Percentiles rank a stretch among this genome's conserved stretches.
Evolutionary conservation across 805 yeast species (phyloP).

Genomic region (Teunomyces pallodes): DNA sequence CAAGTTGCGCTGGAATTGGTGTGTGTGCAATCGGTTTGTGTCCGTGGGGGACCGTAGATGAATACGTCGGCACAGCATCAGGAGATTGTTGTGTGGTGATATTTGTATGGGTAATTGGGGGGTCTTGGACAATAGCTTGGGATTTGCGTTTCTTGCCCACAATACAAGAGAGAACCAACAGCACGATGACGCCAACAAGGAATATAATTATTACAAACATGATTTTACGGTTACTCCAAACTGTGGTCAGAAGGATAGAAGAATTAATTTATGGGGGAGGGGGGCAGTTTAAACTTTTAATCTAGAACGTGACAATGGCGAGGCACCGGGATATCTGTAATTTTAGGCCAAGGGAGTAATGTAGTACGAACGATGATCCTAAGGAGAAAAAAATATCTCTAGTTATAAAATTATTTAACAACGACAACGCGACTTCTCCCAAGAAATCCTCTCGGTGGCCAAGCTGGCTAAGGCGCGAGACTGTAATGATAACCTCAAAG

Average conservation of each 20-base stretch:
- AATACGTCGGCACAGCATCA: not conserved
- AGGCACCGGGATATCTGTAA: too few relatives aligned
- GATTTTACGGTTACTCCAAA: too few relatives aligned
- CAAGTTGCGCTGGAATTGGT: not conserved
- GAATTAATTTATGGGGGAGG: too few relatives aligned
- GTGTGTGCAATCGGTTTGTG: not conserved
- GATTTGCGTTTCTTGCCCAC: not conserved
- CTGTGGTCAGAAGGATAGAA: too few relatives aligned
- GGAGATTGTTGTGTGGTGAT: not conserved
- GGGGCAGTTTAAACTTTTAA: not conserved
- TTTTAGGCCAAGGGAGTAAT: too few relatives aligned
- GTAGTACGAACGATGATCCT: too few relatives aligned
- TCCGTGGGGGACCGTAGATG: not conserved
- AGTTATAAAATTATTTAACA: not conserved
- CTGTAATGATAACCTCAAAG: slow-evolving; percentile 35
- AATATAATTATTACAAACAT: not conserved
- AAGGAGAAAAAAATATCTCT: too few relatives aligned
- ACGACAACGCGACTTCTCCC: not conserved
- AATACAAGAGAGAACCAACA: not conserved
- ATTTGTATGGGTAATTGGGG: too few relatives aligned
- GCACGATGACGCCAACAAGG: not conserved
- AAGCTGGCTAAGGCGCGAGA: slow-evolving; percentile 49
- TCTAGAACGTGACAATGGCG: too few relatives aligned
- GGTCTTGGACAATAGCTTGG: too few relatives aligned
- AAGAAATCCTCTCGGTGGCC: slow-evolving; percentile 38